Conservation (phyloP, 345 rosid genomes). For the Triadica sebifera region DNA sequence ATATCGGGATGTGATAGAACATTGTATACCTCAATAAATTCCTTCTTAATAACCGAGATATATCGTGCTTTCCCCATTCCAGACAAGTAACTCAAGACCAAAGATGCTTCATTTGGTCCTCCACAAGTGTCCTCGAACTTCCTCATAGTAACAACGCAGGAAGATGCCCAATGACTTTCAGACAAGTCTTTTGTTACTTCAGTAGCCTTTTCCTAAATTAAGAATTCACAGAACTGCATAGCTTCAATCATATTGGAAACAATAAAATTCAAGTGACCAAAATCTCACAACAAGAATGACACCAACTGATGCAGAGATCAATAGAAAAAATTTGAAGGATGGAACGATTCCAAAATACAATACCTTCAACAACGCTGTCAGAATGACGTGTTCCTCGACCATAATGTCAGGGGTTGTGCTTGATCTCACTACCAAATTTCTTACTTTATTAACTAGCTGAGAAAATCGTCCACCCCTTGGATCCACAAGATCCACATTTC, state of each 20-base stretch:
- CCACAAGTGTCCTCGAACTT: constrained; percentile 62
- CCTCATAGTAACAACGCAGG: constrained; percentile 61
- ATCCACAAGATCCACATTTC: constrained; percentile 47
- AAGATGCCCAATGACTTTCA: constrained; percentile 58
- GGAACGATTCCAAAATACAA: background rate
- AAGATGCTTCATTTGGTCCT: constrained; percentile 58
- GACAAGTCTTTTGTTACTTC: constrained; percentile 42
- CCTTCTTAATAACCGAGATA: constrained; percentile 51
- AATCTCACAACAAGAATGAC: background rate
- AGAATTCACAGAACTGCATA: background rate
- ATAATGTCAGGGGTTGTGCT: constrained; percentile 37
- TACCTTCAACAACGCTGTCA: constrained; percentile 60
- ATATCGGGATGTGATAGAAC: background rate
- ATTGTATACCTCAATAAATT: constrained; percentile 58
- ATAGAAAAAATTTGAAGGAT: background rate
- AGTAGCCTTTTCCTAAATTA: constrained; percentile 50
- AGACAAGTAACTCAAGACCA: constrained; percentile 62
- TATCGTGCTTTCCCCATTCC: constrained; percentile 59
- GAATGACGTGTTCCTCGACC: constrained; percentile 44
- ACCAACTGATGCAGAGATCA: background rate
- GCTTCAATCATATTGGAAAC: background rate
- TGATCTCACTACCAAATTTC: constrained; percentile 49
- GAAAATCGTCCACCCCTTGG: constrained; percentile 51
- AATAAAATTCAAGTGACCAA: background rate
- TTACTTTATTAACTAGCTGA: constrained; percentile 51